Base-by-base conservation (phyloP, 441 rosid species). In the Metrosideros polymorpha region DNA sequence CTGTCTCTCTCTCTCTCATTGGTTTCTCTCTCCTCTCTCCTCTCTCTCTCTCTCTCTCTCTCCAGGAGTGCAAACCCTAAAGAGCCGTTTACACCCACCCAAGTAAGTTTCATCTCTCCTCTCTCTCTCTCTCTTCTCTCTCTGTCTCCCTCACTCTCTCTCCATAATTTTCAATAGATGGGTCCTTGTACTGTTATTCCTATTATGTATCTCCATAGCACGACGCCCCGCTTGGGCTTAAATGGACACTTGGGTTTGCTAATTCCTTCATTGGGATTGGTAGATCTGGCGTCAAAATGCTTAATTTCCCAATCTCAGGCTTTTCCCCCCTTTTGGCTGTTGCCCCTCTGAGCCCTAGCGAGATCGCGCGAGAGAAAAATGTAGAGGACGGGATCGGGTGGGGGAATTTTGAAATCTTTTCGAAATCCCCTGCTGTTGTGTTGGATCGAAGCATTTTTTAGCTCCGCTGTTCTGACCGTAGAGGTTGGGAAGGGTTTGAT, bases 101-200 rank as follows among this genome's bases (percentile, higher is more conserved):
- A 92, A 91, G 98, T 95, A 94, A 94, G 97, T 93, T 94, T 91
- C 93, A 95, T 95, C 98, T 96, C 94, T 93, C 96, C 92, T 90
- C 91, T 88, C 90, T 71, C 88, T 88, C 84, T 87, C 84, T 82
- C 7, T 49, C 51, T 49, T 49, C 87, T 76, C 24, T 77, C 87
- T 71, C 82, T n/a, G 83, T 85, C 42, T 19, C 86, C 88, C 61
- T 89, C 86, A 84, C 84, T 79, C 66, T 82, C 87, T 82, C 86
- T 84, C 87, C 79, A 71, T 83, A 86, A 89, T 82, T 93, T 92
- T 88, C 91, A 92, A 90, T 90, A 91, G 89, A 90, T 92, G 95
- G 94, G 92, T 84, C 91, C 87, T 87, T 92, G 79, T 71, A 71
- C 79, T 35, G 79, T 35, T 71, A 25, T 71, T 71, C 79, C 79